A percentile compares a stretch with the other conserved stretches of the same genome.
Evolutionary conservation across 129 eudicot species (phyloP).

Genomic region (Centella asiatica): DNA sequence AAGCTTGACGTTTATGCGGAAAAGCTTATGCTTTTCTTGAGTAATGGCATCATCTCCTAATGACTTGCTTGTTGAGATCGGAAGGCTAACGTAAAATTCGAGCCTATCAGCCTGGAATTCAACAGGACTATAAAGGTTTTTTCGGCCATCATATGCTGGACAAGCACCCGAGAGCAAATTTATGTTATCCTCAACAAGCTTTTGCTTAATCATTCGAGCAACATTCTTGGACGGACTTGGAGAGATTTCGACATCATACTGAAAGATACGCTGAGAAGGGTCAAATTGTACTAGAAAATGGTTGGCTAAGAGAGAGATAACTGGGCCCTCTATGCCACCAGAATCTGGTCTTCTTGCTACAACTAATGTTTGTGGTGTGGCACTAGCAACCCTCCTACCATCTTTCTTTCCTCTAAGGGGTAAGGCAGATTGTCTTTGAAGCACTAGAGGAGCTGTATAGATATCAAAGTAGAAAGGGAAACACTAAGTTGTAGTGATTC

Average conservation of each 20-base stretch:
- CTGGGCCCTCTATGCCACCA: slow-evolving; percentile 81
- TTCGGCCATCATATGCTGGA: slow-evolving; percentile 87
- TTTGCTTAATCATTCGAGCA: slow-evolving; percentile 57
- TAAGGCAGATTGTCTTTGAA: slow-evolving; percentile 29
- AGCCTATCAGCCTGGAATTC: slow-evolving; percentile 50
- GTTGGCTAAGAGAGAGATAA: slow-evolving; percentile 69
- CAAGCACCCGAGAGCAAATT: slow-evolving; percentile 43
- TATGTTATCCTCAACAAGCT: slow-evolving; percentile 45
- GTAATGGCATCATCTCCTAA: background rate
- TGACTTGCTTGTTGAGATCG: slow-evolving; percentile 27
- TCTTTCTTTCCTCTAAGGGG: slow-evolving; percentile 36
- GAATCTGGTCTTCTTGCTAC: slow-evolving; percentile 81
- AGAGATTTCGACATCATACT: slow-evolving; percentile 77
- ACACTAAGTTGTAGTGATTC: background rate
- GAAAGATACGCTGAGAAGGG: slow-evolving; percentile 49
- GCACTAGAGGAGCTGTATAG: slow-evolving; percentile 35
- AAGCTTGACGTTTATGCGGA: slow-evolving; percentile 53
- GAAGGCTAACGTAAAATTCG: slow-evolving; percentile 60
- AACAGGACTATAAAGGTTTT: slow-evolving; percentile 66
- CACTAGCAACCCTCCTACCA: slow-evolving; percentile 23
- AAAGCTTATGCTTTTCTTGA: slow-evolving; percentile 40
- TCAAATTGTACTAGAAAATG: slow-evolving; percentile 76
- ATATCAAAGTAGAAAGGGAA: background rate
- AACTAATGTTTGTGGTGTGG: slow-evolving; percentile 32
- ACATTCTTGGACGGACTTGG: slow-evolving; percentile 75